Evolutionary conservation across 2,329 filamentous ascomycete species (phyloP).

Genomic region (Aureobasidium sp.): DNA sequence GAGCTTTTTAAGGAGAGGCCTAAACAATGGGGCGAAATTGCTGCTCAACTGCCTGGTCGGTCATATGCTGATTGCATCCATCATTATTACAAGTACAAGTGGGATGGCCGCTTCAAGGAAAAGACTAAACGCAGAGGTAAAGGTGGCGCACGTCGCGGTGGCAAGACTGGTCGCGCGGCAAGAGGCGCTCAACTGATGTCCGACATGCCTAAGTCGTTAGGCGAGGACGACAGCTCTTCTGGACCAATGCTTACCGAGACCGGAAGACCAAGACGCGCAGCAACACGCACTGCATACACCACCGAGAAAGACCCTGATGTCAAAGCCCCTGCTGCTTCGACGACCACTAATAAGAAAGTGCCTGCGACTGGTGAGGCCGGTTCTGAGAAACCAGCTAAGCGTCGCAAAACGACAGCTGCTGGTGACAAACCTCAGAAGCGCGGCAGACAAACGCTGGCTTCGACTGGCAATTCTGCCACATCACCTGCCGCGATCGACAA

Average conservation of each 20-base stretch:
- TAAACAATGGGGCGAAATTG: slow-evolving; percentile 77
- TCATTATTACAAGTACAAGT: slow-evolving; percentile 78
- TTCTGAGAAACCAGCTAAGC: slow-evolving; percentile 29
- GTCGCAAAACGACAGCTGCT: slow-evolving; percentile 21
- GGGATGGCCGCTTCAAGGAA: slow-evolving; percentile 67
- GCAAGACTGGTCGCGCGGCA: slow-evolving; percentile 40
- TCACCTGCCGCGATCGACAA: slow-evolving; percentile 29
- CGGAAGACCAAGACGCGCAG: slow-evolving; percentile 45
- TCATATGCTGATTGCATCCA: slow-evolving; percentile 76
- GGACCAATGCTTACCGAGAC: slow-evolving; percentile 39
- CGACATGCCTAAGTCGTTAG: slow-evolving; percentile 45
- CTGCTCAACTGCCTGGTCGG: slow-evolving; percentile 58
- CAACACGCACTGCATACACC: slow-evolving; percentile 66
- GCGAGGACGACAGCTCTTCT: slow-evolving; percentile 33
- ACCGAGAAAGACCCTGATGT: slow-evolving; percentile 57
- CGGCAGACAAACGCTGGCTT: slow-evolving; percentile 25
- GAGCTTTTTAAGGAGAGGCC: slow-evolving; percentile 67
- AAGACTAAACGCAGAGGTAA: slow-evolving; percentile 31
- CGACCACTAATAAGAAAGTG: slow-evolving; percentile 35
- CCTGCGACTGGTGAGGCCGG: slow-evolving; percentile 24
- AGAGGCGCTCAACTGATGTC: slow-evolving; percentile 55
- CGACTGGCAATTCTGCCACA: slow-evolving; percentile 30
- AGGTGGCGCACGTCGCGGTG: slow-evolving; percentile 37
- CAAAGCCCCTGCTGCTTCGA: slow-evolving; percentile 54
- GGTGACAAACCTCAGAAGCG: slow-evolving; percentile 27